These are phyloP conservation scores for Hygrophila difformis DNA, from an alignment of 257 asterid species.

Conservation along the genomic window DNA sequence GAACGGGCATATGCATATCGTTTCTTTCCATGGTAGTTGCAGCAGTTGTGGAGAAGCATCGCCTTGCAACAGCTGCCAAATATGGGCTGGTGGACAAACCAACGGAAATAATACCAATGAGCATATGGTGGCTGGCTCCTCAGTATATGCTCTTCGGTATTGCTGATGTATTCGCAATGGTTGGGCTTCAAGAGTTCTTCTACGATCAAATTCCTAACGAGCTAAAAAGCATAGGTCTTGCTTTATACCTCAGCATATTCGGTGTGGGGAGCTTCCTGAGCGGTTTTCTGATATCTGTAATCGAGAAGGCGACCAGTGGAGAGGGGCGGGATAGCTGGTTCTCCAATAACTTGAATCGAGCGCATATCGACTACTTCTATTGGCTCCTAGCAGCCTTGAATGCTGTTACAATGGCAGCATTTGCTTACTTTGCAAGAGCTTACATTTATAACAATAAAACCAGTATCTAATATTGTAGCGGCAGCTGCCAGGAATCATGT, in stretches of 20 bases:
- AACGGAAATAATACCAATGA: constrained; percentile 40
- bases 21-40: constrained; percentile 35
- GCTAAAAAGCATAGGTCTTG: constrained; percentile 43
- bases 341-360: constrained; percentile 49
- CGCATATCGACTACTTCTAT: constrained; percentile 63
- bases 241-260: constrained; percentile 43
- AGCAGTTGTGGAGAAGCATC: constrained; percentile 43
- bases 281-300: constrained; percentile 41
- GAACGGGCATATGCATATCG: constrained; percentile 37
- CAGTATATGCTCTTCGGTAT: constrained; percentile 42
- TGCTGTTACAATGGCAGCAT: constrained; percentile 22
- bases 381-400: constrained; percentile 49
- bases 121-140: constrained; percentile 63
- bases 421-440: constrained; percentile 27
- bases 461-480: constrained; percentile 5
- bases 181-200: constrained; percentile 68
- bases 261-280: constrained; percentile 57
- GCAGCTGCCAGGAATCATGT: no score
- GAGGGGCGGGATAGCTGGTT: constrained; percentile 47
- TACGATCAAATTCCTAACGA: constrained; percentile 56
- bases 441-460: constrained; percentile 32
- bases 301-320: constrained; percentile 31
- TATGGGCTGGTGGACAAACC: constrained; percentile 37
- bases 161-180: constrained; percentile 36
- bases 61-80: constrained; percentile 32